Conservation (phyloP, 495 filamentous ascomycete species). For the Trichoderma parareesei region DNA sequence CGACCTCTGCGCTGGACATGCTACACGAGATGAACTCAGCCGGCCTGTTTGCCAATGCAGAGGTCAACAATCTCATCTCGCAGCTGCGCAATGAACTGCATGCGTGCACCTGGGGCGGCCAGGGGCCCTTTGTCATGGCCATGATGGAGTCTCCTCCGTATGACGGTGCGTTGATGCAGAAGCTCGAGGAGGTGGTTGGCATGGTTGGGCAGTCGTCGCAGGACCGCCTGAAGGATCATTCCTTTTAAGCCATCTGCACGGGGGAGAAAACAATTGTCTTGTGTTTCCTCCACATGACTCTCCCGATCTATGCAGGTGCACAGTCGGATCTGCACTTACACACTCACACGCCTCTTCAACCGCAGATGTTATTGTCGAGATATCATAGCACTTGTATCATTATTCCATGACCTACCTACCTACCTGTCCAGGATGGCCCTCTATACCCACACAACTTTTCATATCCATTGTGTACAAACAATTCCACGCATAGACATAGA, state of each 20-base stretch:
- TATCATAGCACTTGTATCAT: neutral
- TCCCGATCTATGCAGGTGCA: neutral
- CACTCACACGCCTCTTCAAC: too few relatives aligned
- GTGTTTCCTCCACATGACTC: neutral
- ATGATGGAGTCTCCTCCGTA: conserved; percentile 8
- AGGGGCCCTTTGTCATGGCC: conserved; percentile 10
- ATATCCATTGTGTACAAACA: too few relatives aligned
- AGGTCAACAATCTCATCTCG: neutral
- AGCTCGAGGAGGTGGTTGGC: neutral
- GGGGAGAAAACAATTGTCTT: neutral
- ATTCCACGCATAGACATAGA: neutral
- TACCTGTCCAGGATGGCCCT: too few relatives aligned
- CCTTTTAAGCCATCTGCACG: neutral
- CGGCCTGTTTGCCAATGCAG: conserved; percentile 53
- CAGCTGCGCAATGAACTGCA: neutral
- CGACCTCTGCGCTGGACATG: conserved; percentile 50
- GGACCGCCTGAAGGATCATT: neutral
- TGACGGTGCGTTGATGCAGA: conserved; percentile 5
- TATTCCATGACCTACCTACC: too few relatives aligned
- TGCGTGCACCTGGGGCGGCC: conserved; percentile 1
- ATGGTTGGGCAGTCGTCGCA: neutral
- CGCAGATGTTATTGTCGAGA: too few relatives aligned
- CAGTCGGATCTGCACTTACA: too few relatives aligned
- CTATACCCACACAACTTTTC: too few relatives aligned
- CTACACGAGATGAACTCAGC: conserved; percentile 70